Evolutionary conservation across 345 rosid species (phyloP).

Genomic region (Eucalyptus tenuipes): DNA sequence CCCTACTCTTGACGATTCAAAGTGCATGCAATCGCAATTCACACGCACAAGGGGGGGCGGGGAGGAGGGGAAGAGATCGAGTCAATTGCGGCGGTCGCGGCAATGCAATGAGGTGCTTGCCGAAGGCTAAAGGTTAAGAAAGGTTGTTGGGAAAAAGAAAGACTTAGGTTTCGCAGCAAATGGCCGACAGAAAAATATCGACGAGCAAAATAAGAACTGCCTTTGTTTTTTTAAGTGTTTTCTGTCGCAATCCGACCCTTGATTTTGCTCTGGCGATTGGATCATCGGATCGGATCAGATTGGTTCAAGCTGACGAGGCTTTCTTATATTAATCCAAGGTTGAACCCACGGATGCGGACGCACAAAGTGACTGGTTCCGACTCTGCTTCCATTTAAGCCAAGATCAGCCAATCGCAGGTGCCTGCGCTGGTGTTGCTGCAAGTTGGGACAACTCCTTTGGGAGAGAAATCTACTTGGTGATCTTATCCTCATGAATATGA

Average conservation of each 20-base stretch:
- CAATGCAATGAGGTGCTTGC: neutral
- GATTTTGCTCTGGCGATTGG: neutral
- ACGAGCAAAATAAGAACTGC: neutral
- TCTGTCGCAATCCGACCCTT: neutral
- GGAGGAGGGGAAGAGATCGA: neutral
- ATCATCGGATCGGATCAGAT: neutral
- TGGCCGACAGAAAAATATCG: neutral
- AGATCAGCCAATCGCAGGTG: neutral
- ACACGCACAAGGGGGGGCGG: neutral
- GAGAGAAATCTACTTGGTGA: neutral
- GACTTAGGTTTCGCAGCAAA: neutral
- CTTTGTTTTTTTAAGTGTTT: neutral
- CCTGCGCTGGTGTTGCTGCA: neutral
- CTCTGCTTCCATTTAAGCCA: neutral
- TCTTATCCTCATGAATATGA: neutral
- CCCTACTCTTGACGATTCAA: neutral
- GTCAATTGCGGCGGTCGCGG: neutral
- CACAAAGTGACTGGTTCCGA: neutral
- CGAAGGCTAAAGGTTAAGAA: neutral
- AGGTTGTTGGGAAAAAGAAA: neutral
- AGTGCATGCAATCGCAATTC: neutral
- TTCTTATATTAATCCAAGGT: neutral
- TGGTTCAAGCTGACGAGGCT: neutral
- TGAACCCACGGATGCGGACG: neutral
- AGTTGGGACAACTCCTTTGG: neutral